Conservation (phyloP, 1,284 basidiomycete species). For the Ganoderma meredithae region DNA sequence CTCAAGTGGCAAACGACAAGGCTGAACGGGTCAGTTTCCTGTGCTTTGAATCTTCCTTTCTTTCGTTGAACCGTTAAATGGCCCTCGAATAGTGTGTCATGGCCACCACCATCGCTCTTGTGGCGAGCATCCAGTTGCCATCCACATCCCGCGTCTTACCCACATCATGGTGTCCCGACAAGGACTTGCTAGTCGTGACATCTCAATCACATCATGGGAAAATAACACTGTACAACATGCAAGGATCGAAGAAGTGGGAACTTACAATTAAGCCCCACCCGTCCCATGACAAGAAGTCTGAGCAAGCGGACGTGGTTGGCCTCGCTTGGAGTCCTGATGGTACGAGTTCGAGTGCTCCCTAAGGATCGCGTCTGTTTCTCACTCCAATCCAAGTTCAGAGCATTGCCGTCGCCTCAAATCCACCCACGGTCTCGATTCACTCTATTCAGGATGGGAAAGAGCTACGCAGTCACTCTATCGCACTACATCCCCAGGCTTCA, state of each 20-base stretch:
- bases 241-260: slow-evolving; percentile 83
- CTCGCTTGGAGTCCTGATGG: slow-evolving; percentile 85
- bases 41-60: no score
- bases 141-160: slow-evolving; percentile 61
- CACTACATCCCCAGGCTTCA: background rate
- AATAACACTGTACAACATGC: slow-evolving; percentile 80
- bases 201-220: slow-evolving; percentile 71
- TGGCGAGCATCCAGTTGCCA: slow-evolving; percentile 66
- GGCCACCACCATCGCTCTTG: slow-evolving; percentile 57
- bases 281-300: no score
- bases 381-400: slow-evolving; percentile 60
- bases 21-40: background rate
- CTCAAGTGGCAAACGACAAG: background rate
- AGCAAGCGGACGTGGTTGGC: slow-evolving; percentile 58
- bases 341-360: slow-evolving; percentile 42
- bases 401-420: slow-evolving; percentile 76
- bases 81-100: slow-evolving; percentile 5
- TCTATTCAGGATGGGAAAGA: slow-evolving; percentile 74
- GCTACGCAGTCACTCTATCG: slow-evolving; percentile 2
- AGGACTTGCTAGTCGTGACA: slow-evolving; percentile 76
- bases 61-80: slow-evolving; percentile 8
- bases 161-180: slow-evolving; percentile 83
- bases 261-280: slow-evolving; percentile 54
- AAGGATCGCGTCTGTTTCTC: slow-evolving; percentile 21
- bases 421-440: slow-evolving; percentile 70